phyloP scores from a whole-genome alignment of 106 monocot species.

The Posidonia australis region DNA sequence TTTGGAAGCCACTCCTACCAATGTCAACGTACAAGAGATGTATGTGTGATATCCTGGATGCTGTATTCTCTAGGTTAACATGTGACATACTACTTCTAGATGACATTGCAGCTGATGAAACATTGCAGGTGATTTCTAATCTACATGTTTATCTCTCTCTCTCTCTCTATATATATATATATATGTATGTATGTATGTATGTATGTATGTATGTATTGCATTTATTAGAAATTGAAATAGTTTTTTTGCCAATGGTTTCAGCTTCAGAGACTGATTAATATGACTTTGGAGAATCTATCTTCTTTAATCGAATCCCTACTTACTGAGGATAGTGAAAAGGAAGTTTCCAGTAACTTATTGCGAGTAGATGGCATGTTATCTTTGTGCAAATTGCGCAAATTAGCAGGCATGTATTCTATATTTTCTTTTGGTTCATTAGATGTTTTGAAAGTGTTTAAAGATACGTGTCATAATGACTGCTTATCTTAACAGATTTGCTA shows the following conservation, averaged over 20 bases:
- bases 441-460: not conserved
- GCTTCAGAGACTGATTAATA: conserved; percentile 76
- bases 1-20: conserved; percentile 70
- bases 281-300: conserved; percentile 57
- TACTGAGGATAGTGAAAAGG: conserved; percentile 24
- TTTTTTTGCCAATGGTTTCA: conserved; percentile 23
- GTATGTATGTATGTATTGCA: not conserved
- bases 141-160: too few relatives aligned
- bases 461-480: not conserved
- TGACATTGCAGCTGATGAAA: conserved; percentile 94
- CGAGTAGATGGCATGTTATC: conserved; percentile 47
- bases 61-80: conserved; percentile 62
- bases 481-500: conserved; percentile 49
- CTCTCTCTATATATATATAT: too few relatives aligned
- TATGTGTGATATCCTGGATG: conserved; percentile 51
- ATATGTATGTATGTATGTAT: too few relatives aligned
- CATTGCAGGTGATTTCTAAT: conserved; percentile 60
- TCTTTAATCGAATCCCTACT: conserved; percentile 46
- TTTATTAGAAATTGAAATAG: not conserved
- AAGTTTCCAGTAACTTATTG: conserved; percentile 13
- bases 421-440: not conserved
- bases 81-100: conserved; percentile 81
- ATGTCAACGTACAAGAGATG: conserved; percentile 51
- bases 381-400: conserved; percentile 62
- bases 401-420: conserved; percentile 42